These are phyloP conservation scores for Thelephora ganbajun DNA, from an alignment of 768 basidiomycete species.

Conservation along the genomic window DNA sequence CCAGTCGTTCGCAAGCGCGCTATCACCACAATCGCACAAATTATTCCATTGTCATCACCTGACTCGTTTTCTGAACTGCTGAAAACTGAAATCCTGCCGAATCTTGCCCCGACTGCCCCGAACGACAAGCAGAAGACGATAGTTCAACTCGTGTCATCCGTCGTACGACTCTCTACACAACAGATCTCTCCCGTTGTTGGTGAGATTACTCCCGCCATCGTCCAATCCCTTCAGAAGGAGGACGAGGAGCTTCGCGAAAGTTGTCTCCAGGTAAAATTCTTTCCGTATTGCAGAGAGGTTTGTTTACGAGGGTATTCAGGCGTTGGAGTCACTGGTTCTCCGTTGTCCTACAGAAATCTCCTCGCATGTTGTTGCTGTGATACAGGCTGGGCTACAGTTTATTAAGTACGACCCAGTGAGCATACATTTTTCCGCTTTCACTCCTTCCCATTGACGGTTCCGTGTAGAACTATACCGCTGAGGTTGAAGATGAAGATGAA, in stretches of 20 bases:
- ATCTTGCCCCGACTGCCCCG: slow-evolving; percentile 34
- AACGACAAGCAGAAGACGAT: slow-evolving; percentile 66
- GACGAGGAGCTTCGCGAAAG: slow-evolving; percentile 81
- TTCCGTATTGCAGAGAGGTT: not conserved
- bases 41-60: slow-evolving; percentile 59
- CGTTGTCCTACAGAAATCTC: slow-evolving; percentile 76
- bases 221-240: slow-evolving; percentile 55
- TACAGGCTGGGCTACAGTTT: slow-evolving; percentile 57
- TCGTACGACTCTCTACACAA: slow-evolving; percentile 60
- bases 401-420: slow-evolving; percentile 91
- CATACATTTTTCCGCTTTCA: slow-evolving; percentile 3
- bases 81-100: slow-evolving; percentile 42
- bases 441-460: slow-evolving; percentile 4
- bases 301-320: slow-evolving; percentile 24
- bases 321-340: slow-evolving; percentile 74
- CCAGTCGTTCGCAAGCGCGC: slow-evolving; percentile 89
- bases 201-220: slow-evolving; percentile 54
- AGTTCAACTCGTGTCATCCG: slow-evolving; percentile 65
- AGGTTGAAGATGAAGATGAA: slow-evolving; percentile 49
- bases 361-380: slow-evolving; percentile 51
- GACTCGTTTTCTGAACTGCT: slow-evolving; percentile 51
- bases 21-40: slow-evolving; percentile 74
- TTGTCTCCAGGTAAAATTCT: slow-evolving; percentile 47
- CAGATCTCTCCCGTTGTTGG: slow-evolving; percentile 47
- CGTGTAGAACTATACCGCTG: slow-evolving; percentile 59